These are phyloP conservation scores for Panaeolus papilionaceus DNA, from an alignment of 768 basidiomycete species.

Conservation along the genomic window DNA sequence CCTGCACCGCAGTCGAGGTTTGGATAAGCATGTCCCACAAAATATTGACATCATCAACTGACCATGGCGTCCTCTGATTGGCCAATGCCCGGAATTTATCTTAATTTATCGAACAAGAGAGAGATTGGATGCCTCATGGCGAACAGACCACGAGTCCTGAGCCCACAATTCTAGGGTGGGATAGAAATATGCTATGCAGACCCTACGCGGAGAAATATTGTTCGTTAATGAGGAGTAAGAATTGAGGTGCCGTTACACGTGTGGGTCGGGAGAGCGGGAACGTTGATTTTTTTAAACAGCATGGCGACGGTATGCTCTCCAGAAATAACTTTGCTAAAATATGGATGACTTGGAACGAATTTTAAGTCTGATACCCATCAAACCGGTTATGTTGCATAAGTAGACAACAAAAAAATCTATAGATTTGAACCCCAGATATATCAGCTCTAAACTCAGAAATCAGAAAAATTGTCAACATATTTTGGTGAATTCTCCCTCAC, in stretches of 20 bases:
- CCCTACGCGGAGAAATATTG: constrained; percentile 1
- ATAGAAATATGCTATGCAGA: constrained; percentile 7
- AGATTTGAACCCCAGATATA: background rate
- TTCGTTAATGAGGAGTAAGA: background rate
- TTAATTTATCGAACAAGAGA: background rate
- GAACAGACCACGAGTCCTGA: background rate
- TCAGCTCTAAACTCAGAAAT: background rate
- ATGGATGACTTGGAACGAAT: background rate
- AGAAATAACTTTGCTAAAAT: background rate
- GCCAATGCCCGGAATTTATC: background rate
- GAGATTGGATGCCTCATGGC: constrained; percentile 2
- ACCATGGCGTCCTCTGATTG: background rate
- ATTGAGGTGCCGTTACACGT: background rate
- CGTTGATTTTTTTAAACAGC: background rate
- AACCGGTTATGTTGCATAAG: background rate
- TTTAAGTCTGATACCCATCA: background rate
- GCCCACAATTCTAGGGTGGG: background rate
- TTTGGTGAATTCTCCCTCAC: background rate
- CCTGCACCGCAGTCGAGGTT: constrained; percentile 1
- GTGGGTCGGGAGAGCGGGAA: background rate
- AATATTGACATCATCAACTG: constrained; percentile 8
- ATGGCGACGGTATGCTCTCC: background rate
- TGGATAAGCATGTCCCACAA: background rate
- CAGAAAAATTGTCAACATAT: background rate
- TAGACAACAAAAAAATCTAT: background rate